Evolutionary conservation across 2,329 filamentous ascomycete genomes (phyloP).

Genomic region (Fusarium brevicatenulatum): DNA sequence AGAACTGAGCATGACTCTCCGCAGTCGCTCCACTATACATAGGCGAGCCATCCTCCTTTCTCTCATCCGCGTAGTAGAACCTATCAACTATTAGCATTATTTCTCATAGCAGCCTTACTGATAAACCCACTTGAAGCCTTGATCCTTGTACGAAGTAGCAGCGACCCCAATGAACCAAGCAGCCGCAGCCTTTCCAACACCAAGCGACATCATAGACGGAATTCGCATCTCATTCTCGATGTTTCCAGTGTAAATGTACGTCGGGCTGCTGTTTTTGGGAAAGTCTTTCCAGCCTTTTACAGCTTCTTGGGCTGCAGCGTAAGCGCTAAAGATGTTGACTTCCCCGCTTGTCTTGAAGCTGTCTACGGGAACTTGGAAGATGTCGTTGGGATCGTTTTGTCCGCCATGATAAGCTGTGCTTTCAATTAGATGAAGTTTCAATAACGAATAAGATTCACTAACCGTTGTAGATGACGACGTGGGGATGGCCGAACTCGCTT

Average conservation of each 20-base stretch:
- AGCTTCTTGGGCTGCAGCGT: slow-evolving; percentile 12
- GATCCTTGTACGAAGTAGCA: not conserved
- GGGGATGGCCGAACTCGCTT: not conserved
- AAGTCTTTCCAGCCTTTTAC: not conserved
- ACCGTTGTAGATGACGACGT: slow-evolving; percentile 10
- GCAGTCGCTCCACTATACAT: not conserved
- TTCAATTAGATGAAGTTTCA: fast-evolving
- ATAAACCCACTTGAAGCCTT: not conserved
- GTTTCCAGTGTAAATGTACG: slow-evolving; percentile 9
- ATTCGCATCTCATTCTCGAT: not conserved
- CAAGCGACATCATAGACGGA: not conserved
- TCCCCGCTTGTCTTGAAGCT: not conserved
- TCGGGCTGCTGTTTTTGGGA: not conserved
- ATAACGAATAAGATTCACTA: fast-evolving
- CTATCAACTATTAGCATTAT: not conserved
- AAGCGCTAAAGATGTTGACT: slow-evolving; percentile 8
- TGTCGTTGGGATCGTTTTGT: not conserved
- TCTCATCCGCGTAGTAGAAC: slow-evolving; percentile 28
- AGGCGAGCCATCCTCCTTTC: slow-evolving; percentile 4
- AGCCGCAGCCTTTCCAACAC: slow-evolving; percentile 8
- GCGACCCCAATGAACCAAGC: slow-evolving; percentile 9
- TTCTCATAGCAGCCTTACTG: fast-evolving
- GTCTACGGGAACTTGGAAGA: not conserved
- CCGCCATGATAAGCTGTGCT: not conserved
- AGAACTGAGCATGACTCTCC: not conserved